Evolutionary conservation across 805 yeast species (phyloP), one percentile per base, ranked within the genome.

Genomic region (Kluyveromyces aestuarii): DNA sequence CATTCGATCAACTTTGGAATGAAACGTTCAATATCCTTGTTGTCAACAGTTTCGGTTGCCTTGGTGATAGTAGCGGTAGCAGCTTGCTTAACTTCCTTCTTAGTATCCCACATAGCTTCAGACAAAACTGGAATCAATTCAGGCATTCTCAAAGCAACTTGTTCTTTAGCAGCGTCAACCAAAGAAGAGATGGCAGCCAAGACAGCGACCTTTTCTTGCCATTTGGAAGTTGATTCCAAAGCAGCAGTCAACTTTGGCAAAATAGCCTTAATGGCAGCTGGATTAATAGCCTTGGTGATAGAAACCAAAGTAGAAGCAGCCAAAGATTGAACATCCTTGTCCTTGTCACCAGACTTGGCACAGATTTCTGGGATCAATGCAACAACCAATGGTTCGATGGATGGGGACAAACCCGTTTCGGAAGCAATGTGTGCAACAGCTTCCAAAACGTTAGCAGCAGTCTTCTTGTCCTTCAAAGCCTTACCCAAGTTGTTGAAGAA

Each of bases 51-150:
- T 74, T 90, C 93, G 65, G 99, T 93, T 62, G 96, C 83, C 76
- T 88, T 87, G 73, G 90, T 80, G 81, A 93, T 89, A 73, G 98
- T 88, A 66, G 82, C 83, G 63, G 93, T 86, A 58, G 99, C 98
- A 71, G 95, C 96, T 62, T 78, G 80, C 84, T 93, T 93, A 70
- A 93, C 99, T 69, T 93, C 98, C 75, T 80, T 79, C 84, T 93
- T 93, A 75, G 99, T 93, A 76, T 93, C 99, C 99, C 99, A 93
- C 98, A 93, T 93, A 66, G 97, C 88, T 80, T 93, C 99, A 63
- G 99, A 93, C 66, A 93, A 78, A 60, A 84, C 93, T 73, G 99
- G 99, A 67, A 93, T 91, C 72, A 93, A 82, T 80, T 93, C 98
- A 67, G 98, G 96, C 98, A 93, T 93, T 82, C 99, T 89, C 67